These are phyloP conservation scores for Euphorbia schlechtendalii DNA, from an alignment of 441 rosid genomes.

Conservation along the genomic window DNA sequence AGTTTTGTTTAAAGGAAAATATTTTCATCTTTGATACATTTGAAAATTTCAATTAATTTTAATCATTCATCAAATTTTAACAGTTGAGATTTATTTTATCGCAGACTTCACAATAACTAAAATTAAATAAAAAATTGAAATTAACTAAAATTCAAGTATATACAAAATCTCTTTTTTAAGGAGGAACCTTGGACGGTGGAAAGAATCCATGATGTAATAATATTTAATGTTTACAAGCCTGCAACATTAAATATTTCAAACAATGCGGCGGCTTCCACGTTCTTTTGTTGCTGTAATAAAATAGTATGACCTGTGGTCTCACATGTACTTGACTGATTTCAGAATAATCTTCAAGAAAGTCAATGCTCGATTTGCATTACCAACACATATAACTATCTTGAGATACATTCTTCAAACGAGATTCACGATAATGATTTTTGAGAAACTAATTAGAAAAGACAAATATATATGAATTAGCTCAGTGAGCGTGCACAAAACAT, in stretches of 20 bases:
- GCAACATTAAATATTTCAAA: background rate
- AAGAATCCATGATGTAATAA: too few species aligned
- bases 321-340: background rate
- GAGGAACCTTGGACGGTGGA: too few species aligned
- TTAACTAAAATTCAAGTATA: too few species aligned
- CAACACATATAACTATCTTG: background rate
- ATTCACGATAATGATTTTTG: background rate
- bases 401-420: background rate
- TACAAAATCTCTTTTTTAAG: too few species aligned
- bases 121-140: too few species aligned
- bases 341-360: background rate
- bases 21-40: too few species aligned
- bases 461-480: background rate
- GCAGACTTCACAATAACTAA: too few species aligned
- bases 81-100: too few species aligned
- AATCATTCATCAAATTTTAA: too few species aligned
- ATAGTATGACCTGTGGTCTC: background rate
- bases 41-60: too few species aligned
- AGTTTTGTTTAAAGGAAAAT: too few species aligned
- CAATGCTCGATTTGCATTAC: background rate
- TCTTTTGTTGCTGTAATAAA: background rate
- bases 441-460: background rate
- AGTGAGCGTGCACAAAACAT: background rate
- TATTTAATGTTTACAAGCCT: background rate
- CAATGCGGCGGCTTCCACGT: background rate